Percentiles rank a stretch among this genome's conserved stretches.
Evolutionary conservation across 2,329 filamentous ascomycete species (phyloP).

Genomic region (Chaetomium sp.): DNA sequence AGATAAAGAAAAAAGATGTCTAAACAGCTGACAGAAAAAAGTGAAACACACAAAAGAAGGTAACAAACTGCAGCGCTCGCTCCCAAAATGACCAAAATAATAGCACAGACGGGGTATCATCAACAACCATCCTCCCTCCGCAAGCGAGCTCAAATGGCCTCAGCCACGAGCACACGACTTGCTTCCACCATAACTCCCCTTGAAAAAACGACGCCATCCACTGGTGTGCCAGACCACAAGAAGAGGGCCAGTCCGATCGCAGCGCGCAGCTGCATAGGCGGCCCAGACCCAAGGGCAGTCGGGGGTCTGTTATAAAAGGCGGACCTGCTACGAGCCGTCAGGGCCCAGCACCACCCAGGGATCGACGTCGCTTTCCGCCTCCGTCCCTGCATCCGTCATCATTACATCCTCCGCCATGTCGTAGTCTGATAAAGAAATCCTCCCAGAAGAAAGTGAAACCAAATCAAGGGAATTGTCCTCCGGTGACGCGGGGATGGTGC

Average conservation of each 20-base stretch:
- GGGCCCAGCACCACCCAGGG: slow-evolving; percentile 38
- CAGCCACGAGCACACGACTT: slow-evolving; percentile 19
- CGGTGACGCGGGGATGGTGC: slow-evolving; percentile 26
- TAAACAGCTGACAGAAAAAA: background rate
- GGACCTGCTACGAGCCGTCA: slow-evolving; percentile 43
- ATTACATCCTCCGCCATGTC: background rate
- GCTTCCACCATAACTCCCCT: background rate
- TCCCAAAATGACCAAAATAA: background rate
- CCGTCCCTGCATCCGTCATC: background rate
- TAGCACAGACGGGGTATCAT: slow-evolving; percentile 3
- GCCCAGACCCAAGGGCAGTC: slow-evolving; percentile 20
- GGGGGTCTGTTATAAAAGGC: slow-evolving; percentile 25
- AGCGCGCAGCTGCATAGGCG: slow-evolving; percentile 20
- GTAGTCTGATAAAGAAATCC: background rate
- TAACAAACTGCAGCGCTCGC: slow-evolving; percentile 8
- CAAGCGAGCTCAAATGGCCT: slow-evolving; percentile 19
- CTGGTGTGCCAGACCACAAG: slow-evolving; percentile 8
- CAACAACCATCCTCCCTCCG: background rate
- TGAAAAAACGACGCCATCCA: background rate
- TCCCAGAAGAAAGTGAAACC: background rate
- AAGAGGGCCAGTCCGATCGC: slow-evolving; percentile 22
- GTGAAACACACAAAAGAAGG: background rate
- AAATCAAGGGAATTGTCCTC: slow-evolving; percentile 6
- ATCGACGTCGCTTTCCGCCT: slow-evolving; percentile 24
- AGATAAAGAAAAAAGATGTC: background rate